phyloP scores from a whole-genome alignment of 164 flowering plant species.

The Berberis vulgaris region DNA sequence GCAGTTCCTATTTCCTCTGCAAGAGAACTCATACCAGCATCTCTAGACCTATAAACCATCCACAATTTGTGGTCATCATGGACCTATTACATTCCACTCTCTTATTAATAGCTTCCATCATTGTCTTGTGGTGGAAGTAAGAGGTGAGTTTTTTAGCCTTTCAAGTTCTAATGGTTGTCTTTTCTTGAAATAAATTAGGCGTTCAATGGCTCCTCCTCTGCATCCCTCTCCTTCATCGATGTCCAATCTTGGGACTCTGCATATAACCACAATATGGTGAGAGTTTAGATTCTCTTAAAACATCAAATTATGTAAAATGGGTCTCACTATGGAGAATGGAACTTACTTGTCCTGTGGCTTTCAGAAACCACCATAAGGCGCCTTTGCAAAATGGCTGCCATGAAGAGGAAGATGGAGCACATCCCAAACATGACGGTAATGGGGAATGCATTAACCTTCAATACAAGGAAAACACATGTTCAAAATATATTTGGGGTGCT shows the following conservation, averaged over 20 bases:
- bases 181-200: constrained; percentile 16
- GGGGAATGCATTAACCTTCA: constrained; percentile 92
- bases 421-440: constrained; percentile 95
- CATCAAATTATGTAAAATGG: too few species aligned
- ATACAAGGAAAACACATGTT: background rate
- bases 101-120: constrained; percentile 1
- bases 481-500: too few species aligned
- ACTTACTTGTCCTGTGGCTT: constrained; percentile 65
- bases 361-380: constrained; percentile 70
- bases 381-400: constrained; percentile 82
- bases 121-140: background rate
- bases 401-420: constrained; percentile 93
- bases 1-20: background rate
- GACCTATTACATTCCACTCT: constrained; percentile 2
- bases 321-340: background rate
- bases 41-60: constrained; percentile 1
- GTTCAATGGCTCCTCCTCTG: constrained; percentile 53
- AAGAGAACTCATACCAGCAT: background rate
- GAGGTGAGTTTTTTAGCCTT: background rate
- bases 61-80: background rate
- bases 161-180: background rate
- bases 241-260: constrained; percentile 61
- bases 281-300: too few species aligned
- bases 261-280: background rate
- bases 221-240: constrained; percentile 39